These are phyloP conservation scores for Fusarium stilboides DNA, from an alignment of 2,329 filamentous ascomycete genomes.

Conservation along the genomic window DNA sequence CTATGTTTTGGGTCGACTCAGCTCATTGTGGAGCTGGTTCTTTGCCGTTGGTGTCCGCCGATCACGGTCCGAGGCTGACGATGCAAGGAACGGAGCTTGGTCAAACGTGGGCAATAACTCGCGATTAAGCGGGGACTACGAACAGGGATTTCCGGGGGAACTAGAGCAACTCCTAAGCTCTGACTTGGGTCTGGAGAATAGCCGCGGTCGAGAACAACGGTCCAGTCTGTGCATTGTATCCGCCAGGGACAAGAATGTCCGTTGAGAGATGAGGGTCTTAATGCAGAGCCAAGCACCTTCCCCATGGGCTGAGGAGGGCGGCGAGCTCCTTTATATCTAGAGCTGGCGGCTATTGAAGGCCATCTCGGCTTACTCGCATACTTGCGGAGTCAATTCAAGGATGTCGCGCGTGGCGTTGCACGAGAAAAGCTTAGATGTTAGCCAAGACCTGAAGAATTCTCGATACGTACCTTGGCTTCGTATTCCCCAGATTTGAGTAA, in stretches of 20 bases:
- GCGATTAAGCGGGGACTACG: background rate
- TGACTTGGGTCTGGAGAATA: background rate
- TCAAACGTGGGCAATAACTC: conserved; percentile 1
- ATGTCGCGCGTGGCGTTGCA: background rate
- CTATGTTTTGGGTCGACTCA: conserved; percentile 7
- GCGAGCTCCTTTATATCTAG: too few relatives aligned
- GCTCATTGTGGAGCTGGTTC: background rate
- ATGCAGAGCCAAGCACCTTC: too few relatives aligned
- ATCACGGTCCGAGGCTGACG: conserved; percentile 20
- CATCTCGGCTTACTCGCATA: background rate
- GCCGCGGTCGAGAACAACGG: background rate
- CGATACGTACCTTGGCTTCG: rapidly evolving
- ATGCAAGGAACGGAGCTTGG: background rate
- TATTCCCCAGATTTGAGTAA: rapidly evolving
- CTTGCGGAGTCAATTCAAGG: background rate
- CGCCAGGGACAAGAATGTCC: too few relatives aligned
- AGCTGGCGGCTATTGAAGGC: background rate
- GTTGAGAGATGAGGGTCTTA: too few relatives aligned
- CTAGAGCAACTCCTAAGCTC: conserved; percentile 24
- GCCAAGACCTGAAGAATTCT: background rate
- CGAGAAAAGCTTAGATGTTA: background rate
- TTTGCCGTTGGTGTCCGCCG: conserved; percentile 5
- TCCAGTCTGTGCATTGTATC: background rate
- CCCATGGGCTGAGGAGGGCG: background rate
- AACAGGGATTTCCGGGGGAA: conserved; percentile 7